Conservation (phyloP, 106 monocot species). For the Dendrobium catenatum region DNA sequence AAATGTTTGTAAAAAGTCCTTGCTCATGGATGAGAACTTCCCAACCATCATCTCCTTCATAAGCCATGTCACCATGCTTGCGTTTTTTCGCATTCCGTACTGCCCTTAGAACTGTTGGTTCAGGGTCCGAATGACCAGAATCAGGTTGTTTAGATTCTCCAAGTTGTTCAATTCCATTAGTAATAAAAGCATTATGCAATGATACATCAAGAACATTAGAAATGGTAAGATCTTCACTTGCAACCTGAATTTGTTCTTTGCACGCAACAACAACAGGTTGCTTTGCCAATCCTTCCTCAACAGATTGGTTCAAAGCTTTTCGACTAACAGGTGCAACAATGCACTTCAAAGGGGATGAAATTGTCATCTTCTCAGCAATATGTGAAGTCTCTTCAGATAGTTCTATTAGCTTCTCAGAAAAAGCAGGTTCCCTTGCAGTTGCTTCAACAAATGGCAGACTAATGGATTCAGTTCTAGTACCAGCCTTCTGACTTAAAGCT, state of each 20-base stretch:
- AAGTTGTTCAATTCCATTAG: conserved; percentile 4
- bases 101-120: conserved; percentile 20
- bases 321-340: neutral
- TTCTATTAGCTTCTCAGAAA: conserved; percentile 2
- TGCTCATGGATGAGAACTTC: conserved; percentile 62
- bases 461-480: neutral
- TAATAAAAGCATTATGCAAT: neutral
- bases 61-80: conserved; percentile 80
- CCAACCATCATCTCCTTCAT: conserved; percentile 94
- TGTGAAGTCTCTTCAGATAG: conserved; percentile 1
- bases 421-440: conserved; percentile 17
- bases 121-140: conserved; percentile 19
- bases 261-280: conserved; percentile 10
- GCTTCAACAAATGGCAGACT: conserved; percentile 16
- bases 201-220: conserved; percentile 12
- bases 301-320: conserved; percentile 10
- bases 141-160: conserved; percentile 19
- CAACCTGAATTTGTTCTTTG: conserved; percentile 12
- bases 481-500: conserved; percentile 8
- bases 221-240: neutral
- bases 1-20: conserved; percentile 30
- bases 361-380: neutral
- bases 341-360: conserved; percentile 6
- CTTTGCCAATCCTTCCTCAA: conserved; percentile 6
- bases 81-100: conserved; percentile 40